Base-by-base conservation (phyloP, 192 early-diverging fungal species). In the Coemansia biformis region DNA sequence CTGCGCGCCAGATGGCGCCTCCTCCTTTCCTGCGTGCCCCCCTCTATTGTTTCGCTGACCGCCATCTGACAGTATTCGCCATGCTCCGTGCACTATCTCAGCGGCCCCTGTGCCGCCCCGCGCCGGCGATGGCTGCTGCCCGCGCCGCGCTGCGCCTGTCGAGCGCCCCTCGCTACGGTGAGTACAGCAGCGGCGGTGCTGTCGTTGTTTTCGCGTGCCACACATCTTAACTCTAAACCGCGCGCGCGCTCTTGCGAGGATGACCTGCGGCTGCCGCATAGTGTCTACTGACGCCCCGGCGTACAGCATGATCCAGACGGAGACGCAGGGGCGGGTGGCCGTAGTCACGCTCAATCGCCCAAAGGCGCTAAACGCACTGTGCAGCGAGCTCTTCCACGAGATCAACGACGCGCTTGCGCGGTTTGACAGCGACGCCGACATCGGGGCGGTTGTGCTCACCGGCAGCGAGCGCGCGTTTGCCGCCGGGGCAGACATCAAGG, bases 401-500 rank as follows among this genome's bases (percentile, higher is more conserved):
- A 74, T 99, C 43, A 96, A 96, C 76, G 79, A 86, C 23, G 93
- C 86, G 5, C 64, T 99, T 10, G 68, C 74, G 38, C 78, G 75
- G 18, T 87, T 86, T 47, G 91, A 99, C 58, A 58, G 61, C 43
- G 86, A 96, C 60, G 47, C 68, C 8, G 62, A 50, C 15, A 81
- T 99, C 50, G 90, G 93, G 50, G 89, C 91, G 35, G 82, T 99
- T 47, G 91, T 99, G 33, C 64, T 99, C 29, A 99, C 96, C 33
- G 96, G 96, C 46, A 91, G 85, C 69, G 86, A 91, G 66, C 88
- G 88, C 60, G 91, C 92, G 8, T 99, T 99, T 83, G 93, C 96
- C 45, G 94, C 96, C 30, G 96, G 96, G 28, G 96, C 96, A 38
- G 96, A 99, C 63, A 99, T 99, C 75, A 96, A 99, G 81, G 92